Base-by-base conservation (phyloP, 176 grass and related monocot genomes). In the Thalia dealbata region DNA sequence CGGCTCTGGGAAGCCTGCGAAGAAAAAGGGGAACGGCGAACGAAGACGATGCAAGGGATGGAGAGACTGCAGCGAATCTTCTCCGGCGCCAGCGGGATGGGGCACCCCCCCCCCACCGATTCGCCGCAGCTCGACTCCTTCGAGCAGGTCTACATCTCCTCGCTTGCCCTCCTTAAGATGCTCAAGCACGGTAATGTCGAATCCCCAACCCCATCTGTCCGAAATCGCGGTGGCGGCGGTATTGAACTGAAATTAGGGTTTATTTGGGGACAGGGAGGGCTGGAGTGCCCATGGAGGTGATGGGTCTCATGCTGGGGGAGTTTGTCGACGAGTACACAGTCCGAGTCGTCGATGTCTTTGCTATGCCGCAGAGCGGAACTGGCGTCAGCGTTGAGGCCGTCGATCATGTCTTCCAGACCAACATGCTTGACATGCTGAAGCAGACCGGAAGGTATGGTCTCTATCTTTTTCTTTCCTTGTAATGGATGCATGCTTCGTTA, bases 391-490 rank as follows among this genome's bases (percentile, higher is more conserved):
- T 99, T 4, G 90, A 99, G 90, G 95, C 90, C 28, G 88, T 99
- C 59, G 95, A 99, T 83, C 95, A 99, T 55, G 88, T 90, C 32
- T 99, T 99, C 77, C 95, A 99, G 77, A 99, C 90, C 45, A 99
- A 99, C 80, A 99, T 99, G 95, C 87, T 99, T 24, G 95, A 99
- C 67, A 99, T 99, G 95, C 95, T 99, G 79, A 99, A 99, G 81
- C 95, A 99, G 79, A 93, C 95, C 1, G 90, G 90, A 54, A 93
- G 95, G 95, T 99, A 38, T 2, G 4, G 62, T 1, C 11, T 19
- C 43, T 3, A n/a, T 50, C 24, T 14, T 7, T 27, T 3, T 54
- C 32, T 21, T 15, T 38, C 19, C 30, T n/a, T 14, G 16, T 21
- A 16, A 67, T 12, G 21, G 3, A 30, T 21, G 38, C 38, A 38